Evolutionary conservation across 352 stramenopile genomes (phyloP).

Genomic region (Pythium utonaiense): DNA sequence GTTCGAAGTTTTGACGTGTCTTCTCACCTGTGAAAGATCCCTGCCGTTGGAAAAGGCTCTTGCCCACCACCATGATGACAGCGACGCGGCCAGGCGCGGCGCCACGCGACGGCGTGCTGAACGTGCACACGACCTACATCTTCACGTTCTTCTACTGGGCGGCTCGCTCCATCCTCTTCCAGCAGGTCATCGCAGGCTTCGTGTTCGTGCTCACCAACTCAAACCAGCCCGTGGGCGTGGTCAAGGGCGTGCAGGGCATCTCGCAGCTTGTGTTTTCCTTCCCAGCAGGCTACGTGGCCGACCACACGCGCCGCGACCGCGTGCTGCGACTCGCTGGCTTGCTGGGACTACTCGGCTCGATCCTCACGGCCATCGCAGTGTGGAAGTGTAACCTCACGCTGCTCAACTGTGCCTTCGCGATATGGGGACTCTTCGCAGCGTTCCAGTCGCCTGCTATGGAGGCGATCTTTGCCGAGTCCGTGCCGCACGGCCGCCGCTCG

Average conservation of each 20-base stretch:
- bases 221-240: conserved; percentile 76
- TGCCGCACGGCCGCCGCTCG: conserved; percentile 57
- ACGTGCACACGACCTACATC: conserved; percentile 26
- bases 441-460: conserved; percentile 74
- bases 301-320: conserved; percentile 65
- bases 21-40: neutral
- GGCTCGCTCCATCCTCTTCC: conserved; percentile 32
- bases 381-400: conserved; percentile 35
- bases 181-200: conserved; percentile 36
- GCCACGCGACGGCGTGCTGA: conserved; percentile 18
- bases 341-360: conserved; percentile 40
- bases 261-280: conserved; percentile 76
- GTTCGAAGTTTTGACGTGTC: conserved; percentile 12
- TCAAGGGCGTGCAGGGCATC: conserved; percentile 83
- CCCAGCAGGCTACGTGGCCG: conserved; percentile 59
- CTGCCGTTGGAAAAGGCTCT: no score
- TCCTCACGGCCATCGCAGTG: conserved; percentile 60
- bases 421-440: conserved; percentile 68
- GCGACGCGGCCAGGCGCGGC: neutral
- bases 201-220: conserved; percentile 48
- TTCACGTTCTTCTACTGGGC: conserved; percentile 31
- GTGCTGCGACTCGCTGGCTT: conserved; percentile 56
- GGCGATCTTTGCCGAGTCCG: conserved; percentile 73
- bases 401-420: conserved; percentile 59
- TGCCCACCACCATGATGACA: neutral